Evolutionary conservation across 225 moss, liverwort and hornwort genomes (phyloP).

Genomic region (Ulota crispa): DNA sequence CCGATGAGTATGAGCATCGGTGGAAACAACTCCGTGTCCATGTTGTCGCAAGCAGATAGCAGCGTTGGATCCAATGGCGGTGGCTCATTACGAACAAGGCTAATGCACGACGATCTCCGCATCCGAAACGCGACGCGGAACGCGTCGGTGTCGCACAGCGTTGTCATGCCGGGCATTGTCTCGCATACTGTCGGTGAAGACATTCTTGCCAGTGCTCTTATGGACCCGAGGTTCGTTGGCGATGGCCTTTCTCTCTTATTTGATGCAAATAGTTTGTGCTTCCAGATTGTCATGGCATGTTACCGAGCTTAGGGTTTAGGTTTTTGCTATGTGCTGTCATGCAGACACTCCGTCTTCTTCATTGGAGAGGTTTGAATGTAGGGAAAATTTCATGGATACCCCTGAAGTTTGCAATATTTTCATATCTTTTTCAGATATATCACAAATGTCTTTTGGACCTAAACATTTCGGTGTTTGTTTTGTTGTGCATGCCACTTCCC

Average conservation of each 20-base stretch:
- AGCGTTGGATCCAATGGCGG: conserved; percentile 88
- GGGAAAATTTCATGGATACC: too few species aligned
- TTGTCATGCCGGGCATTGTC: conserved; percentile 71
- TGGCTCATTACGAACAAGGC: conserved; percentile 67
- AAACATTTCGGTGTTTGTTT: too few species aligned
- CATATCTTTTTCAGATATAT: too few species aligned
- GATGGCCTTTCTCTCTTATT: background rate
- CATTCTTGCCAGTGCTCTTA: conserved; percentile 78
- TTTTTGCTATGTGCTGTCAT: background rate
- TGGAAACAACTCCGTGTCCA: conserved; percentile 77
- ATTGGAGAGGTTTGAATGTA: background rate
- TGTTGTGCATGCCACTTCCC: too few species aligned
- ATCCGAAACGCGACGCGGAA: conserved; percentile 59
- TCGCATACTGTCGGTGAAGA: conserved; percentile 77
- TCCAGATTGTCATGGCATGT: background rate
- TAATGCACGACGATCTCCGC: conserved; percentile 93
- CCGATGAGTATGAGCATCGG: conserved; percentile 80
- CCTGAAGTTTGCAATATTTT: too few species aligned
- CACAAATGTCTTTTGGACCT: too few species aligned
- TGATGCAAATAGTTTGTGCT: background rate
- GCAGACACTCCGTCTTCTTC: background rate
- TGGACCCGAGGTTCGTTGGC: conserved; percentile 89
- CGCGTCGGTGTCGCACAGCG: conserved; percentile 67
- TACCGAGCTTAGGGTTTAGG: conserved; percentile 20
- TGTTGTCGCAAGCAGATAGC: conserved; percentile 78